Evolutionary conservation across 2,329 filamentous ascomycete species (phyloP), one percentile per base, ranked within the genome.

Genomic region (Fusarium haematococcum): DNA sequence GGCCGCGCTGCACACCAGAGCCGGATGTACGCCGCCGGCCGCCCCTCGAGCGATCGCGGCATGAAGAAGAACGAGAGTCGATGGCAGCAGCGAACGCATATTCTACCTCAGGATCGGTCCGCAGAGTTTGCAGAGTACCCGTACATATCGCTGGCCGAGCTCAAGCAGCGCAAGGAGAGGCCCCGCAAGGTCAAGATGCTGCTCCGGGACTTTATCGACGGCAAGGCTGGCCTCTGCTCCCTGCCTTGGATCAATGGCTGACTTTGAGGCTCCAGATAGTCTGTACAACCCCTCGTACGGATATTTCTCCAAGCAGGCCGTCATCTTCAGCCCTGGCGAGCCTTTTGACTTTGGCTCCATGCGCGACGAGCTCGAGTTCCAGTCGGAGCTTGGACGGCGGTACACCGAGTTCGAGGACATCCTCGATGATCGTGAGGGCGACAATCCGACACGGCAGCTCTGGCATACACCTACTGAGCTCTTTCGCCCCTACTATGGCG

Each of bases 391-490:
- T 2, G 92, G 94, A 45, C 87, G 91, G 74, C 91, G 95, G 71
- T 99, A 98, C 82, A 93, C 91, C 56, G 91, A 94, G 75, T 98
- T 99, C 79, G 97, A 99, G 84, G 95, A 98, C 81, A 86, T 87
- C 25, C 90, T 99, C 67, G 97, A 99, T 82, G 89, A 88, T 54
- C 87, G 90, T 68, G 87, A 92, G 25, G 84, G 84, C 61, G 90
- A 90, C 56, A 91, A 93, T 65, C 94, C 85, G 57, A 93, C 94
- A 45, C 91, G 97, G 11, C 97, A 99, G 85, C 88, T 99, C 54
- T 99, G 97, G 97, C 97, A 99, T 83, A 99, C 97, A 14, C 97
- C 97, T 0, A 99, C 97, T 0, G 97, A 99, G 85, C 91, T 99
- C 23, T 99, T 99, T 85, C 91, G 94, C 35, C 97, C 97, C 0